Percentiles rank a stretch among this genome's conserved stretches.
These are phyloP conservation scores for Pestalotiopsis sp. DNA, from an alignment of 2,329 filamentous ascomycete genomes.

Conservation along the genomic window DNA sequence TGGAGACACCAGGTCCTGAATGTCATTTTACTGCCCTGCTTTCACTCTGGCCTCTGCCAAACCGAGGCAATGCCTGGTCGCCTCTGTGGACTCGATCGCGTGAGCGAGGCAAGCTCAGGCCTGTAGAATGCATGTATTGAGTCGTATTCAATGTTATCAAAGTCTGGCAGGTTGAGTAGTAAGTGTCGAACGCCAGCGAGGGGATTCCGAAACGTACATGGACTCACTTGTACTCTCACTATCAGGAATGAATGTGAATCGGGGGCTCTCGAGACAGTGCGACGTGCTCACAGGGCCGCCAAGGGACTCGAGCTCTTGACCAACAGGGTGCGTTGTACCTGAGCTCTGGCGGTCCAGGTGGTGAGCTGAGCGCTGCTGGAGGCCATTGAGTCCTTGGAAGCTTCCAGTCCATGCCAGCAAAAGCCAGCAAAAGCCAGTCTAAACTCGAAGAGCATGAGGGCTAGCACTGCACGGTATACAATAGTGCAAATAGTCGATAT, in stretches of 20 bases:
- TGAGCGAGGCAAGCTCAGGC: background rate
- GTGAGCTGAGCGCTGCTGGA: background rate
- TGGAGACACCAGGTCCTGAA: background rate
- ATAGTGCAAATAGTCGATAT: constrained; percentile 3
- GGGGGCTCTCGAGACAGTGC: background rate
- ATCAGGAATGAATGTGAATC: background rate
- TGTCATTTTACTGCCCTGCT: background rate
- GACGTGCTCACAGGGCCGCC: background rate
- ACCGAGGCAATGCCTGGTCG: background rate
- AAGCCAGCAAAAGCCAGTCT: too few species aligned
- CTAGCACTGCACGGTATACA: constrained; percentile 8
- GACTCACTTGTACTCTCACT: background rate
- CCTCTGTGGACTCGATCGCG: background rate
- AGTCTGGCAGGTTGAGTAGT: background rate
- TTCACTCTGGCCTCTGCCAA: background rate
- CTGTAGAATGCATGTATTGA: background rate
- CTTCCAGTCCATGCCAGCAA: background rate
- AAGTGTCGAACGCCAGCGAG: background rate
- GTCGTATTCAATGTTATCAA: background rate
- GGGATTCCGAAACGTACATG: background rate
- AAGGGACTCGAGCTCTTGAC: background rate
- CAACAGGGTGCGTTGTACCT: background rate
- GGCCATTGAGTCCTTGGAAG: background rate
- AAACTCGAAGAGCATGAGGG: background rate
- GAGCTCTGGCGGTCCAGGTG: background rate